phyloP scores from a whole-genome alignment of 2,329 filamentous ascomycete genomes.

The Lojkania enalia region DNA sequence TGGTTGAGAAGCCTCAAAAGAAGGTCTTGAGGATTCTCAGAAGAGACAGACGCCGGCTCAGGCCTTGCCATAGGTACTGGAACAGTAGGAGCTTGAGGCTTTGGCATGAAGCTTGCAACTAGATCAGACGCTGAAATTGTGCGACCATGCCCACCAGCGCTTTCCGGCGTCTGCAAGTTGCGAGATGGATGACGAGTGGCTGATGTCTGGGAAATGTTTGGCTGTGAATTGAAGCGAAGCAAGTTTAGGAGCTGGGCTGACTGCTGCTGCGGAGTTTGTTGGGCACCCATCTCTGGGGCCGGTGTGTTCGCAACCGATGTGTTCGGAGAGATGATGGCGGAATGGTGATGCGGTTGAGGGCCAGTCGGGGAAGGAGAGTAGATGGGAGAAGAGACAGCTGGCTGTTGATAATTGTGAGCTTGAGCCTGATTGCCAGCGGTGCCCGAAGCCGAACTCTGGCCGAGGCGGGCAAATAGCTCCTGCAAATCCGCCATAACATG shows the following conservation, averaged over 20 bases:
- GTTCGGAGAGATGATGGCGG: constrained; percentile 63
- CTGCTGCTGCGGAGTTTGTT: constrained; percentile 43
- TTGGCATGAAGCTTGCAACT: constrained; percentile 59
- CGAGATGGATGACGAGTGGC: constrained; percentile 33
- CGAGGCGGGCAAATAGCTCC: constrained; percentile 50
- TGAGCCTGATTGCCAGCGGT: constrained; percentile 25
- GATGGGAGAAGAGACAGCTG: constrained; percentile 61
- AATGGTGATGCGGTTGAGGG: constrained; percentile 60
- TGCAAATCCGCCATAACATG: constrained; percentile 47
- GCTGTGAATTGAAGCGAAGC: constrained; percentile 63
- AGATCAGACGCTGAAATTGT: constrained; percentile 60
- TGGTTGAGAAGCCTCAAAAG: constrained; percentile 84
- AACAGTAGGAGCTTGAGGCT: constrained; percentile 44
- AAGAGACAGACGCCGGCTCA: constrained; percentile 32
- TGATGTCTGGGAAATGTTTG: constrained; percentile 42
- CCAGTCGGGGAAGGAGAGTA: constrained; percentile 59
- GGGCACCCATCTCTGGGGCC: constrained; percentile 46
- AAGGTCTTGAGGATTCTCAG: constrained; percentile 77
- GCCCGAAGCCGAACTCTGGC: constrained; percentile 30
- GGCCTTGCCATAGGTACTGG: constrained; percentile 33
- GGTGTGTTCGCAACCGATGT: constrained; percentile 50
- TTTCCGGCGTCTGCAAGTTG: constrained; percentile 24
- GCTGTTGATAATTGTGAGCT: constrained; percentile 53
- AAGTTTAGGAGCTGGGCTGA: constrained; percentile 65
- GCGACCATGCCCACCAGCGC: constrained; percentile 32